These are phyloP conservation scores for Grosmannia clavigera DNA, from an alignment of 2,329 filamentous ascomycete species.

Conservation along the genomic window DNA sequence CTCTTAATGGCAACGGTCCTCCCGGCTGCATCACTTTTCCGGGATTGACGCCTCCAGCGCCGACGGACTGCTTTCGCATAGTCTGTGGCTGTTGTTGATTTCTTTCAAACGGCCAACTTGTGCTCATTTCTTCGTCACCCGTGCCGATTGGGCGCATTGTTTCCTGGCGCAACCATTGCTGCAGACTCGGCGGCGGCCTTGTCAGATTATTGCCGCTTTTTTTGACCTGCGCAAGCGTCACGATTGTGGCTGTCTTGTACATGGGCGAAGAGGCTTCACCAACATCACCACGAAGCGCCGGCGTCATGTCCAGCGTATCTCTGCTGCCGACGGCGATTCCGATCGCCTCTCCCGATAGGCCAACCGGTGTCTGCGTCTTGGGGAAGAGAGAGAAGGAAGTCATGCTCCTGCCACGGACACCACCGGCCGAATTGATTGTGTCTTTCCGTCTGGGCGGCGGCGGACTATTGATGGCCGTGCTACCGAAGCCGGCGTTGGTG, in stretches of 20 bases:
- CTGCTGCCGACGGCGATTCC: background rate
- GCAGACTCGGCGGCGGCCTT: slow-evolving; percentile 15
- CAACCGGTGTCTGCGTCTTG: slow-evolving; percentile 5
- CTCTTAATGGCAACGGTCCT: slow-evolving; percentile 3
- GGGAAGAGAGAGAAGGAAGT: slow-evolving; percentile 17
- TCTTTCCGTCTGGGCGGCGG: background rate
- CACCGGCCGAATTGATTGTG: background rate
- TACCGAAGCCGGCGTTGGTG: background rate
- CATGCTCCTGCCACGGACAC: background rate
- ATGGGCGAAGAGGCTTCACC: background rate
- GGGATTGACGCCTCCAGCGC: slow-evolving; percentile 10
- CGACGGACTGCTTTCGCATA: slow-evolving; percentile 5
- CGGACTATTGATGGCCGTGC: background rate
- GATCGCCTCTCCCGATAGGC: background rate
- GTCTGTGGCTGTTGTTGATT: slow-evolving; percentile 7
- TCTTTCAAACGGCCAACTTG: slow-evolving; percentile 6
- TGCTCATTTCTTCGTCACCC: background rate
- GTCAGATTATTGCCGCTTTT: background rate
- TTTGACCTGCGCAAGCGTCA: background rate
- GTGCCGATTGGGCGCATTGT: slow-evolving; percentile 23
- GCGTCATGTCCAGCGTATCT: slow-evolving; percentile 1
- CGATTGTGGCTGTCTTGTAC: background rate
- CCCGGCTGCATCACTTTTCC: slow-evolving; percentile 7
- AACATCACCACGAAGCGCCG: background rate
- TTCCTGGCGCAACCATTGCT: slow-evolving; percentile 21